Conservation (phyloP, 1,284 basidiomycete genomes). For the Cryptococcus wingfieldii region DNA sequence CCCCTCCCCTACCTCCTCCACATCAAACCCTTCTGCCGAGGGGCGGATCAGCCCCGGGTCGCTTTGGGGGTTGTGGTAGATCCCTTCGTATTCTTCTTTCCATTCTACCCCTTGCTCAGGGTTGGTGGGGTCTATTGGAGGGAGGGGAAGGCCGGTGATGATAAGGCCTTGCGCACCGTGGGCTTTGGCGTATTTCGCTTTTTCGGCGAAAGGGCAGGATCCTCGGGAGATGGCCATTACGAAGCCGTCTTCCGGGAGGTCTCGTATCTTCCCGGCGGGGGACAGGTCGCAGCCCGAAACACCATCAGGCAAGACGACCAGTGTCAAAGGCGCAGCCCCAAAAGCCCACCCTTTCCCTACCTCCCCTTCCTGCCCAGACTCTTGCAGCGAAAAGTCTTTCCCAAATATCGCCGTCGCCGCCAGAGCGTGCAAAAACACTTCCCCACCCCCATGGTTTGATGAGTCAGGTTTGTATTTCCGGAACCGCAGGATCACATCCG, state of each 20-base stretch:
- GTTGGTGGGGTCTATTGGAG: not conserved
- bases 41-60: conserved; percentile 33
- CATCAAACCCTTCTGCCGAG: conserved; percentile 18
- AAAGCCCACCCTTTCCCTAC: conserved; percentile 4
- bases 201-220: conserved; percentile 75
- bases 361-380: not conserved
- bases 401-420: conserved; percentile 70
- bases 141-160: conserved; percentile 53
- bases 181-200: conserved; percentile 61
- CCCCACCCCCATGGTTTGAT: not conserved
- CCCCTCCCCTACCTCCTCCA: conserved; percentile 10
- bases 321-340: conserved; percentile 5
- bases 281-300: not conserved
- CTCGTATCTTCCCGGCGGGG: not conserved
- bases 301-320: conserved; percentile 7
- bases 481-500: conserved; percentile 34
- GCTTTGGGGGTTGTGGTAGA: too few species aligned
- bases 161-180: conserved; percentile 71
- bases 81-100: conserved; percentile 1
- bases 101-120: not conserved
- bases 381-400: conserved; percentile 20
- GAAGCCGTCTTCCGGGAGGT: conserved; percentile 8
- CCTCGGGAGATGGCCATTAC: conserved; percentile 54
- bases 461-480: not conserved
- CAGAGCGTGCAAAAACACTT: conserved; percentile 50